Evolutionary conservation across 495 filamentous ascomycete genomes (phyloP).

Genomic region (Aspergillus cristatus): DNA sequence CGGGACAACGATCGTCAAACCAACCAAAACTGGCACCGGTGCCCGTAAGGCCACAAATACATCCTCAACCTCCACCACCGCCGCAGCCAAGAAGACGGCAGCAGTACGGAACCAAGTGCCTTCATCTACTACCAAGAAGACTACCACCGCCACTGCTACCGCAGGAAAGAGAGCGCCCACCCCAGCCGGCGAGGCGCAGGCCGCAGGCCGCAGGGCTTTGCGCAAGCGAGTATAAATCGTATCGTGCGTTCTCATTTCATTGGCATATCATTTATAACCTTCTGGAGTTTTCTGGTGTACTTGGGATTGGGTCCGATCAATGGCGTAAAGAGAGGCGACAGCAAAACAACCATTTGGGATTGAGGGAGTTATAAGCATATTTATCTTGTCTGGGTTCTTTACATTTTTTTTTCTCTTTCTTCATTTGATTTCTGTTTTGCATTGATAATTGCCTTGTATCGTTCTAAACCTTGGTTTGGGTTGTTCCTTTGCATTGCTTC

Average conservation of each 20-base stretch:
- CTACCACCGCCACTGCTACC: slow-evolving; percentile 25
- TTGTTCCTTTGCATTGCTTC: too few relatives aligned
- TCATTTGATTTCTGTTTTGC: too few relatives aligned
- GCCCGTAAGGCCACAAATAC: slow-evolving; percentile 39
- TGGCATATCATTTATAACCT: background rate
- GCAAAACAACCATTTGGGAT: too few relatives aligned
- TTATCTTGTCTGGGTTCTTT: too few relatives aligned
- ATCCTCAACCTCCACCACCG: slow-evolving; percentile 34
- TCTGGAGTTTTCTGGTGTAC: too few relatives aligned
- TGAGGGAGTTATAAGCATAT: too few relatives aligned
- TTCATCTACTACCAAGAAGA: slow-evolving; percentile 25
- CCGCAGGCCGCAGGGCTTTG: slow-evolving; percentile 33
- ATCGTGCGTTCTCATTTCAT: background rate
- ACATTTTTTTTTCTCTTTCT: too few relatives aligned
- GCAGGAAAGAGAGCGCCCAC: slow-evolving; percentile 6
- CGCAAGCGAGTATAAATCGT: slow-evolving; percentile 38
- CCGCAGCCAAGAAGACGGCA: slow-evolving; percentile 36
- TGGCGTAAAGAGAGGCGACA: too few relatives aligned
- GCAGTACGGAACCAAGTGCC: slow-evolving; percentile 23
- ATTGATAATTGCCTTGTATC: too few relatives aligned
- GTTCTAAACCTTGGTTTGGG: too few relatives aligned
- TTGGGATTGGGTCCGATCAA: too few relatives aligned
- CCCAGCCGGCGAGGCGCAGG: slow-evolving; percentile 17
- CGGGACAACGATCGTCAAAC: slow-evolving; percentile 52
- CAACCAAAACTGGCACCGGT: slow-evolving; percentile 35